Evolutionary conservation across 805 yeast species (phyloP).

Genomic region (Brettanomyces bruxellensis): DNA sequence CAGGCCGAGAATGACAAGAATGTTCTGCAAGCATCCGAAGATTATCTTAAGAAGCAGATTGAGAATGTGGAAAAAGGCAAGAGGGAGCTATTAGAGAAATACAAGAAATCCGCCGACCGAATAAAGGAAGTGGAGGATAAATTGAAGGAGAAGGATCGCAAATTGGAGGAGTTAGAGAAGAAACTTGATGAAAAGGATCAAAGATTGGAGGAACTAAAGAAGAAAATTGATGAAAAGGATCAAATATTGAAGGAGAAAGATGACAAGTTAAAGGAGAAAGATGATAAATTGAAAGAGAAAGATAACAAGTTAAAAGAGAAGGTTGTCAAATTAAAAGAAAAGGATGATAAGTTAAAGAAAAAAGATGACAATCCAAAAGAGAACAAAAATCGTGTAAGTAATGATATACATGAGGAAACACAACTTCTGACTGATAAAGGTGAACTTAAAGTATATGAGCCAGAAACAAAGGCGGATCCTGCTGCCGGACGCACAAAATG

Average conservation of each 20-base stretch:
- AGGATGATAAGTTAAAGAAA: constrained; percentile 1
- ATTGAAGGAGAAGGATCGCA: neutral
- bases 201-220: neutral
- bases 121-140: neutral
- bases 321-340: neutral
- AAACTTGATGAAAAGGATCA: neutral
- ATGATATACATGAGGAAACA: neutral
- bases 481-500: constrained; percentile 68
- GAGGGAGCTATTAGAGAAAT: too few species aligned
- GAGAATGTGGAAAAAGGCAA: too few species aligned
- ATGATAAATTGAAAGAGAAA: neutral
- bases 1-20: too few species aligned
- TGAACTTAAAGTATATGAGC: constrained; percentile 32
- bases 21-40: too few species aligned
- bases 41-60: too few species aligned
- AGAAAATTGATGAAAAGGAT: neutral
- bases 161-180: neutral
- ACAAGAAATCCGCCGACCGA: too few species aligned
- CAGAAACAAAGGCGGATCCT: constrained; percentile 46
- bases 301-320: neutral
- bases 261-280: neutral
- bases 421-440: constrained; percentile 3
- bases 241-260: neutral
- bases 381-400: neutral
- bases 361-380: constrained; percentile 1